phyloP scores from a whole-genome alignment of 495 filamentous ascomycete genomes.

The Amniculicola lignicola region DNA sequence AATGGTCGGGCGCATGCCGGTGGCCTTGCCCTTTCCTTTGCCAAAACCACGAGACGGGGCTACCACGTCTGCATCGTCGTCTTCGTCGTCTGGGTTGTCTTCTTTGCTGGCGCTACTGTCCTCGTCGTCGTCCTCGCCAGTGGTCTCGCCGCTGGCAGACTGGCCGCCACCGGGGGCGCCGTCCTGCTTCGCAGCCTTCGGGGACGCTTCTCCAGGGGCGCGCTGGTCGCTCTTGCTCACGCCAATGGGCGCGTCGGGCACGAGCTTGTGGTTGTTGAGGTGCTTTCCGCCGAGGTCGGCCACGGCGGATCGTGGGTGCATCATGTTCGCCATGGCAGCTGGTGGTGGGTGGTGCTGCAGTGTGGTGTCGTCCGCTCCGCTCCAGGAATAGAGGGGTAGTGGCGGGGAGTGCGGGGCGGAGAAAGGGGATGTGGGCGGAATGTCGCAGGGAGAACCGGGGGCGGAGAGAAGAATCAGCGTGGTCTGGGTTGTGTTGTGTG shows the following conservation, averaged over 20 bases:
- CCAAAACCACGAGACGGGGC: conserved; percentile 53
- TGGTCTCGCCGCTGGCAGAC: conserved; percentile 22
- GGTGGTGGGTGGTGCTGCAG: not conserved
- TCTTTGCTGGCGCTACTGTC: conserved; percentile 44
- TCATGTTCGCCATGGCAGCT: conserved; percentile 17
- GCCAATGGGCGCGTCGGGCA: conserved; percentile 10
- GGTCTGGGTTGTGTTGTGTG: conserved; percentile 29
- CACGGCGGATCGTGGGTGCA: conserved; percentile 3
- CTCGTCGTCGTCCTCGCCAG: conserved; percentile 27
- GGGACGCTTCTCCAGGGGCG: conserved; percentile 7
- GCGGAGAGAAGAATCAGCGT: conserved; percentile 30
- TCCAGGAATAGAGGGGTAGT: not conserved
- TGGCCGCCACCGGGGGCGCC: conserved; percentile 16
- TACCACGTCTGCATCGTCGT: conserved; percentile 49
- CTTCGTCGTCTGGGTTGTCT: conserved; percentile 51
- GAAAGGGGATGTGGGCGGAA: conserved; percentile 21
- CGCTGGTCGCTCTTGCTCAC: conserved; percentile 22
- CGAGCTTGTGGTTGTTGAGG: conserved; percentile 25
- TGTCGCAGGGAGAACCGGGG: too few species aligned
- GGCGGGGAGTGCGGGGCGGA: conserved; percentile 15
- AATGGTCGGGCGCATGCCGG: conserved; percentile 31
- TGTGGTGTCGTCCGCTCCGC: not conserved
- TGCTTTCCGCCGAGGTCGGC: conserved; percentile 25
- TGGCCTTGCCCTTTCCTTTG: conserved; percentile 36
- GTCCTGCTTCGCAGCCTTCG: conserved; percentile 13